Base-by-base conservation (phyloP, 1,139 yeast species). In the Saccharomyces hybrid region DNA sequence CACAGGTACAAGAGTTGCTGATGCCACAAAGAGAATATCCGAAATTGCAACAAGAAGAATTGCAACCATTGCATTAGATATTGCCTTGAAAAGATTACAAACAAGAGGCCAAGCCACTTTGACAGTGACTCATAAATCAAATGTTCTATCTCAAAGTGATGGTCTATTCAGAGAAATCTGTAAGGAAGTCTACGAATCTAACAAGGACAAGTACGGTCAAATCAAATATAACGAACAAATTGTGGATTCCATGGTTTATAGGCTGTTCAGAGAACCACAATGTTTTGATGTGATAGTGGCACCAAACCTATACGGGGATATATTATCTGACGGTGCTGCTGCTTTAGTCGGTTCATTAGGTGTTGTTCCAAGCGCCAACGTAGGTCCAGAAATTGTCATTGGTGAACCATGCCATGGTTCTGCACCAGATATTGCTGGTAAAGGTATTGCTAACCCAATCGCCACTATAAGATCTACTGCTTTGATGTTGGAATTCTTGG, bases 351-450 rank as follows among this genome's bases (percentile, higher is more conserved):
- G 99, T 52, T 93, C 99, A 32, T 81, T 93, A 61, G 99, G 99
- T 70, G 96, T 93, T 57, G 98, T 95, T 58, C 99, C 99, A 65
- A 86, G 96, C 55, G 98, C 98, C 61, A 93, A 93, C 69, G 99
- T 93, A 55, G 99, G 99, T 67, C 97, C 90, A 69, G 76, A 79
- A 71, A 93, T 93, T 69, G 97, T 95, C 60, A 90, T 93, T 71
- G 99, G 99, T 72, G 99, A 93, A 75, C 99, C 99, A 68, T 91
- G 98, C 72, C 99, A 93, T 75, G 99, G 99, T 58, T 88, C 96
- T 57, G 53, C 53, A 9, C 53, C 53, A 13, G 53, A 51, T 28
- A 51, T 51, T 19, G 53, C 53, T 14, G 53, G 53, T 26, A 51
- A 34, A 23, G 53, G 53, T 51, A 51, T 51, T 23, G 47, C 98